Base-by-base conservation (phyloP, 208 protist species). In the Crithidia mellificae region DNA sequence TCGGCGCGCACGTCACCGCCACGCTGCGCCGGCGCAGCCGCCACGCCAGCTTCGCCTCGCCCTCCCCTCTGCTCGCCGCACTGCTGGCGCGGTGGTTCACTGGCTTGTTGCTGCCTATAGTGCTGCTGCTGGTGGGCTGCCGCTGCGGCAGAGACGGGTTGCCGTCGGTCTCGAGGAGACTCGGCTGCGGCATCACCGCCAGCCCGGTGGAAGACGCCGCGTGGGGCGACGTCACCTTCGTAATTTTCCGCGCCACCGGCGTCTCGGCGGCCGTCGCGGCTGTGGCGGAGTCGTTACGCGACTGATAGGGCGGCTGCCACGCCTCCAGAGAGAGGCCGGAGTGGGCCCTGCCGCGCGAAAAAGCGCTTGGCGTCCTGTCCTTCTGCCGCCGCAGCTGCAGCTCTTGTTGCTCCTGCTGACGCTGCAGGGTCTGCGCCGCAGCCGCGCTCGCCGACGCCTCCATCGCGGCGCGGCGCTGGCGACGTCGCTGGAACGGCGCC, bases 261-360 rank as follows among this genome's bases (percentile, higher is more conserved):
- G 47, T 15, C 14, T 55, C 59, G 6, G n/a, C 32, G 2, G 46
- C 39, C 9, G 32, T 32, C 46, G 22, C 51, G 19, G 19, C 4
- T n/a, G 53, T 29, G 0, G 30, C 29, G 39, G 27, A n/a, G n/a
- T n/a, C n/a, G n/a, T n/a, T n/a, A n/a, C n/a, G n/a, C n/a, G n/a
- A 6, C 58, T 30, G 44, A 27, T 59, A 47, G 7, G 22, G 52
- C 27, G 69, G 62, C 44, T 75, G 51, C 62, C 51, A 69, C 24
- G 46, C 53, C 46, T 64, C 62, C 17, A 63, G 27, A 0, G 55
- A 54, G 22, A 63, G 30, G 1, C 25, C 51, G 12, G 25, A 38
- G 39, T 11, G 14, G 20, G 51, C 19, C 6, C 29, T 36, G 0
- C 38, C 17, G 22, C 41, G 63, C 20, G 49, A 25, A 27, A 27